phyloP scores from a whole-genome alignment of 2,329 filamentous ascomycete genomes.

The Lanzia echinophila region DNA sequence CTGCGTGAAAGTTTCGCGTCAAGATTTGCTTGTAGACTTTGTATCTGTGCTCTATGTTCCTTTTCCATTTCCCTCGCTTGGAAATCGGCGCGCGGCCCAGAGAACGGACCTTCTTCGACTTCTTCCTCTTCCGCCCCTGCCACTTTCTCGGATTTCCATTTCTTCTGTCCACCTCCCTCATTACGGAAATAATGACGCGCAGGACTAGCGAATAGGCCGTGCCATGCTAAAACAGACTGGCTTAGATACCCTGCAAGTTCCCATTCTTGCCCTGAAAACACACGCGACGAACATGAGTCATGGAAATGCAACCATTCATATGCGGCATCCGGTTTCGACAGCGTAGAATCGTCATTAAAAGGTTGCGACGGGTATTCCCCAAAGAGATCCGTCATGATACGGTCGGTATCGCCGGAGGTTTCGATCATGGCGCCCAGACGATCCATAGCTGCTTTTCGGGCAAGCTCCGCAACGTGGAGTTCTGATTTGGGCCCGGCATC shows the following conservation, averaged over 20 bases:
- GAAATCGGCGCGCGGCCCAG: conserved; percentile 75
- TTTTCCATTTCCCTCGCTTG: conserved; percentile 75
- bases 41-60: conserved; percentile 67
- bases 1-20: conserved; percentile 64
- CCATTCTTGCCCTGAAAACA: conserved; percentile 86
- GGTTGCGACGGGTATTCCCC: conserved; percentile 77
- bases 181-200: conserved; percentile 37
- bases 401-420: conserved; percentile 70
- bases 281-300: conserved; percentile 69
- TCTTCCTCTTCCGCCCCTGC: conserved; percentile 24
- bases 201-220: conserved; percentile 79
- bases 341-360: conserved; percentile 86
- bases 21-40: conserved; percentile 67
- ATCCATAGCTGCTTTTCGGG: conserved; percentile 66
- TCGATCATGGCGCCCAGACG: conserved; percentile 70
- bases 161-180: conserved; percentile 34
- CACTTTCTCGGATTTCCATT: conserved; percentile 28
- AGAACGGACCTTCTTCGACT: conserved; percentile 58
- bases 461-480: conserved; percentile 65
- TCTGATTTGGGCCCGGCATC: conserved; percentile 42
- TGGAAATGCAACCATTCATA: conserved; percentile 97
- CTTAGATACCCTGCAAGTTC: conserved; percentile 83
- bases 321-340: conserved; percentile 72
- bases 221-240: conserved; percentile 82
- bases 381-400: conserved; percentile 78